Conservation (phyloP, 129 eudicot genomes). For the Lactuca saligna region DNA sequence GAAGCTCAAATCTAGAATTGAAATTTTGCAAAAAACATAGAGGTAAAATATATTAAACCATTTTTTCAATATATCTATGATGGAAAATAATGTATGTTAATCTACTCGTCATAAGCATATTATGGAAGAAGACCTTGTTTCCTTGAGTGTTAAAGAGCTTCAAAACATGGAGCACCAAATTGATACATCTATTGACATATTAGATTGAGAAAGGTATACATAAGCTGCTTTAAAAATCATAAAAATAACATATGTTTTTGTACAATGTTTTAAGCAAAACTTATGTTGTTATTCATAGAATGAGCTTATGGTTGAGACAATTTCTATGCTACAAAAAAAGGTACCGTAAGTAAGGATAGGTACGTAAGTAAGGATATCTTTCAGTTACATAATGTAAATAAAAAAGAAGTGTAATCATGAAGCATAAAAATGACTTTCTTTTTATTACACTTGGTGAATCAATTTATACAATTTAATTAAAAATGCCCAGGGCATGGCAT, state of each 20-base stretch:
- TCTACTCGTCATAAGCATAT: conserved; percentile 51
- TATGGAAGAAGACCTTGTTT: conserved; percentile 75
- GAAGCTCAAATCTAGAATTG: conserved; percentile 79
- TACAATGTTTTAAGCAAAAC: background rate
- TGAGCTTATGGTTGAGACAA: conserved; percentile 73
- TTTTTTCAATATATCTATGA: background rate
- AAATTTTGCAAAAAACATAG: conserved; percentile 66
- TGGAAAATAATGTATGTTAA: background rate
- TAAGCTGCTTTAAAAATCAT: background rate
- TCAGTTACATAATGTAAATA: background rate
- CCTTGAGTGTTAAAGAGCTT: conserved; percentile 66
- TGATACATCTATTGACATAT: conserved; percentile 65
- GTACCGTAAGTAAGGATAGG: conserved; percentile 19
- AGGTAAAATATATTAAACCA: conserved; percentile 36
- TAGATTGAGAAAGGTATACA: conserved; percentile 60
- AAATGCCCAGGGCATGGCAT: conserved; percentile 56
- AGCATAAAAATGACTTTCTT: too few species aligned
- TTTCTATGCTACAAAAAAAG: conserved; percentile 72
- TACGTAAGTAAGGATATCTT: background rate
- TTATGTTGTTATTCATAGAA: conserved; percentile 45
- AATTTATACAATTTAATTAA: background rate
- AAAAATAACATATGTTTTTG: background rate
- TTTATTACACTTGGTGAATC: background rate
- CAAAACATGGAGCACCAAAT: conserved; percentile 83
- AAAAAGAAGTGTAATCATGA: too few species aligned